Percentiles rank a stretch among this genome's conserved stretches.
These are phyloP conservation scores for Starmerella floris DNA, from an alignment of 805 yeast genomes.

Conservation along the genomic window DNA sequence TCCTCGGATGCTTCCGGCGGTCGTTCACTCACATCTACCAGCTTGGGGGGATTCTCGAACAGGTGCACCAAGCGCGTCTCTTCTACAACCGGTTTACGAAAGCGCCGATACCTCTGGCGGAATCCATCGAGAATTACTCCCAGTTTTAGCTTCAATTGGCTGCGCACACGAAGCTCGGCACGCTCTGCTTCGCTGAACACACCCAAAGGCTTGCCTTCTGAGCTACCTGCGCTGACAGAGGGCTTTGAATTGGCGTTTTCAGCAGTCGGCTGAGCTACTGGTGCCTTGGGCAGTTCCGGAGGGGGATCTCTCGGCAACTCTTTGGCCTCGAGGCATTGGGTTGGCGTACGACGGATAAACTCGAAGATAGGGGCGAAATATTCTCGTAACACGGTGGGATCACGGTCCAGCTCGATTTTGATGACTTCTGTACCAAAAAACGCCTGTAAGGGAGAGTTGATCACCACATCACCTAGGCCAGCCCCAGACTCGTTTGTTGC, in stretches of 20 bases:
- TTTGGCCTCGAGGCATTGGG: constrained; percentile 51
- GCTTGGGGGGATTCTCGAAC: constrained; percentile 38
- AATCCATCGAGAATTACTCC: constrained; percentile 82
- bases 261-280: neutral
- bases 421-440: constrained; percentile 44
- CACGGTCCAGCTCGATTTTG: constrained; percentile 31
- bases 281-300: constrained; percentile 2
- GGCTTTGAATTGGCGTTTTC: neutral
- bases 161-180: constrained; percentile 66
- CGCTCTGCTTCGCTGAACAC: constrained; percentile 27
- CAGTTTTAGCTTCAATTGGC: constrained; percentile 69
- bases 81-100: constrained; percentile 81
- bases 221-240: neutral
- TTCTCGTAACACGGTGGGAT: constrained; percentile 32
- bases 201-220: neutral
- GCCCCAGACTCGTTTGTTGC: constrained; percentile 45
- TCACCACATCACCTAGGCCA: constrained; percentile 29
- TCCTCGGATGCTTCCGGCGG: neutral
- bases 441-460: constrained; percentile 32
- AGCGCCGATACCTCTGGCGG: constrained; percentile 74
- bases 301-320: constrained; percentile 29
- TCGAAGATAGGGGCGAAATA: constrained; percentile 44
- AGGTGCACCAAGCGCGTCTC: constrained; percentile 59
- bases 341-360: constrained; percentile 55
- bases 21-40: neutral